Conservation (phyloP, 2,329 filamentous ascomycete species). For the Monilinia fructicola region DNA sequence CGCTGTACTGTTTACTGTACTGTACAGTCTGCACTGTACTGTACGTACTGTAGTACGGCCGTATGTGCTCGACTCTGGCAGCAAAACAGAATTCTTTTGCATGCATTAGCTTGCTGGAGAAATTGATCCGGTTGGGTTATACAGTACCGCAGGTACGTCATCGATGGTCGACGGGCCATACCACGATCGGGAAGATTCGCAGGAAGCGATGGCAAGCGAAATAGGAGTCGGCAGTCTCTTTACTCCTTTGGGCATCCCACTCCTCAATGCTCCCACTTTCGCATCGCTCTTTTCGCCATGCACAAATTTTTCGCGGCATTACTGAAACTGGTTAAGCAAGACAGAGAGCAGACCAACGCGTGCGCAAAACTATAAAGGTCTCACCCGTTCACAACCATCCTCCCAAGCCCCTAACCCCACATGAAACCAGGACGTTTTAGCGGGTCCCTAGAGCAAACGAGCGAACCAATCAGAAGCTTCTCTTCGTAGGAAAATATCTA, state of each 20-base stretch:
- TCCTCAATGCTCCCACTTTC: background rate
- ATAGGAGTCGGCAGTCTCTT: background rate
- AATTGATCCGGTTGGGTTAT: background rate
- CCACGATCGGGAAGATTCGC: background rate
- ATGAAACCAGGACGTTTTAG: slow-evolving; percentile 4
- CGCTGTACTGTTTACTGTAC: background rate
- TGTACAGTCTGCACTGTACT: too few relatives aligned
- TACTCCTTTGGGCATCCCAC: background rate
- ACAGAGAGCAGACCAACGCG: background rate
- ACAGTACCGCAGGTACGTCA: background rate
- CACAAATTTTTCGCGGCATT: background rate
- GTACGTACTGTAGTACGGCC: background rate
- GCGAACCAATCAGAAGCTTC: background rate
- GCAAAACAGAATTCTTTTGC: background rate
- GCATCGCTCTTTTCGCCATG: background rate
- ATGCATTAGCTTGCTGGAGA: background rate
- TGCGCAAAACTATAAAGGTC: background rate
- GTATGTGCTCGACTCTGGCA: background rate
- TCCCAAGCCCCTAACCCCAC: background rate
- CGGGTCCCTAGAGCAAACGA: background rate
- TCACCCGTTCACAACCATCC: background rate
- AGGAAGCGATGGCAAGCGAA: background rate
- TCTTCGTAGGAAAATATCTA: background rate
- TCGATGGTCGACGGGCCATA: too few relatives aligned
- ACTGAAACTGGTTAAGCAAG: slow-evolving; percentile 2